Conservation (phyloP, 345 rosid species). For the Syzygium aromaticum region DNA sequence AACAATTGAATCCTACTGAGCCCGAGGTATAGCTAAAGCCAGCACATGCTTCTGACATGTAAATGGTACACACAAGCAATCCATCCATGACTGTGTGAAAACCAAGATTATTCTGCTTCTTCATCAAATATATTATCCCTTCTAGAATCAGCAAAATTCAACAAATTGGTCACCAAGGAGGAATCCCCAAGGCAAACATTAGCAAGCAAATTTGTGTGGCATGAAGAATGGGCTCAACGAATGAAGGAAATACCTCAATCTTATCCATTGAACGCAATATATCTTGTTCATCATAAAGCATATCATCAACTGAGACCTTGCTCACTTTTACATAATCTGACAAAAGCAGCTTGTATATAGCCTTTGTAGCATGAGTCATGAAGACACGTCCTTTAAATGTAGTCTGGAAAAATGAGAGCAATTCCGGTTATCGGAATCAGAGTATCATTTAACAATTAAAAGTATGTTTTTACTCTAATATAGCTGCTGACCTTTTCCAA, state of each 20-base stretch:
- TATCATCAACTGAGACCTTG: slow-evolving; percentile 95
- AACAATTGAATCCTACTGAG: not conserved
- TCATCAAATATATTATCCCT: not conserved
- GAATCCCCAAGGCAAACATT: not conserved
- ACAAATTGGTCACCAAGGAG: not conserved
- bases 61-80: not conserved
- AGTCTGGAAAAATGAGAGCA: slow-evolving; percentile 35
- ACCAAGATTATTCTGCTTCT: not conserved
- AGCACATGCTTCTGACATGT: not conserved
- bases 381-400: slow-evolving; percentile 85
- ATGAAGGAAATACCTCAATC: slow-evolving; percentile 55
- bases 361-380: slow-evolving; percentile 99
- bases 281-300: slow-evolving; percentile 90
- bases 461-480: not conserved
- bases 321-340: slow-evolving; percentile 96
- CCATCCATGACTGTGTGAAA: not conserved
- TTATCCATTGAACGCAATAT: slow-evolving; percentile 85
- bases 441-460: not conserved
- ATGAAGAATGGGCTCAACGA: not conserved
- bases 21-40: not conserved
- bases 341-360: slow-evolving; percentile 75
- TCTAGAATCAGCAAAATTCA: not conserved
- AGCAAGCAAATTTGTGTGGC: not conserved
- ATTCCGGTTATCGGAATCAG: not conserved
- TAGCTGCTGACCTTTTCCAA: slow-evolving; percentile 67